Percentiles rank a stretch among this genome's conserved stretches.
Conservation (phyloP, 2,329 filamentous ascomycete genomes). For the Beauveria bassiana region DNA sequence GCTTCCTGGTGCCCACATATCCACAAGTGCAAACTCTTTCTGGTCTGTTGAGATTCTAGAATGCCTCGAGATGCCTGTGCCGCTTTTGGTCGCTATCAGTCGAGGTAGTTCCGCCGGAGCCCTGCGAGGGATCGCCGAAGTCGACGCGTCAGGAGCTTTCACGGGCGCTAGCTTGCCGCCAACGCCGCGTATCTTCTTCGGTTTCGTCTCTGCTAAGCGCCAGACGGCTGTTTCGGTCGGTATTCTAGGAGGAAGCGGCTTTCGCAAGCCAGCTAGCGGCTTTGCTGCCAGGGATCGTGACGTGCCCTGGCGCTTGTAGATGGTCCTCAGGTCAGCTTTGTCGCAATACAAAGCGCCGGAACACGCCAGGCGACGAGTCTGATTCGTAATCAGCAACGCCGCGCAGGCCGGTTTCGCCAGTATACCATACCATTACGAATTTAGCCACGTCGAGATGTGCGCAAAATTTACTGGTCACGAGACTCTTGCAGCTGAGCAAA, state of each 20-base stretch:
- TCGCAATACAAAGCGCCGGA: background rate
- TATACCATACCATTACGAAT: background rate
- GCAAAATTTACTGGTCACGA: background rate
- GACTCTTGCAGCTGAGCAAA: background rate
- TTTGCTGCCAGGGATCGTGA: background rate
- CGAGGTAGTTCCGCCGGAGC: background rate
- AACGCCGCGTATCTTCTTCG: background rate
- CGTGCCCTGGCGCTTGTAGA: background rate
- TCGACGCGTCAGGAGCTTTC: background rate
- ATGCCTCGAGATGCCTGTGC: background rate
- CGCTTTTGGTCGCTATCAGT: background rate
- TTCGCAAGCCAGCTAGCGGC: background rate
- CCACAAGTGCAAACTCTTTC: background rate
- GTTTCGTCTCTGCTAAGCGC: background rate
- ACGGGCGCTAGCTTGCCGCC: background rate
- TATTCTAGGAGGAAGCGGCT: background rate
- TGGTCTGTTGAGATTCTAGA: background rate
- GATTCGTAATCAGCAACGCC: background rate
- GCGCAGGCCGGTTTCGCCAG: background rate
- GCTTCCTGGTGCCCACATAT: background rate
- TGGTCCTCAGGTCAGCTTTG: too few relatives aligned
- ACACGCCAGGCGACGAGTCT: background rate
- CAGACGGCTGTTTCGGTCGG: background rate
- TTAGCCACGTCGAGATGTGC: background rate
- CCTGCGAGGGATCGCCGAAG: background rate